Conservation (phyloP, 2,329 filamentous ascomycete genomes). For the Dactylellina leptospora region DNA sequence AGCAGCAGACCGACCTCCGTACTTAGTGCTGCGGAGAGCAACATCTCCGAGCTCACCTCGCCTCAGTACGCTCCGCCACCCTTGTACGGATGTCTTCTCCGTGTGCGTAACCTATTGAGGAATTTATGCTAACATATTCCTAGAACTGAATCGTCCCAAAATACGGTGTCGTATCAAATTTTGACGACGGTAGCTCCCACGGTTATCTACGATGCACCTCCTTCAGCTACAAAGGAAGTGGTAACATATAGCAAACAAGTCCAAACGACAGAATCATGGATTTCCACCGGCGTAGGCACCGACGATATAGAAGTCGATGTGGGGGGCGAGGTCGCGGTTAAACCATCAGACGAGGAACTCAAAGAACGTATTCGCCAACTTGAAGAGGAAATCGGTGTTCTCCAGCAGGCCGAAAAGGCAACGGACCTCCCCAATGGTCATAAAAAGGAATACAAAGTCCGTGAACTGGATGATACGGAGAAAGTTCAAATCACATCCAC, state of each 20-base stretch:
- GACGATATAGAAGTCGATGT: conserved; percentile 72
- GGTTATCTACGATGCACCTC: conserved; percentile 81
- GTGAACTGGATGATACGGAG: conserved; percentile 83
- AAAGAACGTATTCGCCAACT: conserved; percentile 86
- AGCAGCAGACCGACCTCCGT: conserved; percentile 87
- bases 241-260: conserved; percentile 98
- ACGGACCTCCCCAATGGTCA: conserved; percentile 14
- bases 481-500: conserved; percentile 88
- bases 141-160: conserved; percentile 58
- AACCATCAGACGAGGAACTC: conserved; percentile 77
- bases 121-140: conserved; percentile 2
- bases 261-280: conserved; percentile 84
- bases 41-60: conserved; percentile 70
- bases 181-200: conserved; percentile 77
- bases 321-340: conserved; percentile 56
- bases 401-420: conserved; percentile 34
- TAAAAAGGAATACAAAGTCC: conserved; percentile 68
- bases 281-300: conserved; percentile 71
- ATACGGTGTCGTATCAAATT: conserved; percentile 65
- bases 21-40: conserved; percentile 82
- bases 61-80: conserved; percentile 58
- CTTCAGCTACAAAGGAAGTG: conserved; percentile 79
- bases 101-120: background rate
- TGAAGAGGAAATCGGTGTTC: conserved; percentile 84
- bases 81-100: conserved; percentile 27